phyloP scores from a whole-genome alignment of 1,284 basidiomycete genomes.

The Blastosporella zonata region DNA sequence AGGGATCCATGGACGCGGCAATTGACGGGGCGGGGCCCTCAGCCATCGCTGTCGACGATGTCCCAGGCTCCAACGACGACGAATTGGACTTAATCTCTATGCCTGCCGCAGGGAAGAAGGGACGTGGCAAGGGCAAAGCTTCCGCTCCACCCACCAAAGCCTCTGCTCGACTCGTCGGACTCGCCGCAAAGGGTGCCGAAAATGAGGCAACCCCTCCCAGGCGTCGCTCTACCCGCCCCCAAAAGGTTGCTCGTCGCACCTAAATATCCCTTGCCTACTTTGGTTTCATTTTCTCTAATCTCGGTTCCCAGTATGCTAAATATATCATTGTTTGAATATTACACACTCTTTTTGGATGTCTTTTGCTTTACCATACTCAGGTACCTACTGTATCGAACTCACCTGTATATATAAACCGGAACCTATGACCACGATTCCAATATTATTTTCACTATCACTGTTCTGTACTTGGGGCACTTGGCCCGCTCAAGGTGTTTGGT shows the following conservation, averaged over 20 bases:
- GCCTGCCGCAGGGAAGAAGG: constrained; percentile 4
- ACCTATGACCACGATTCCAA: neutral
- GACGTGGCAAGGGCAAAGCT: constrained; percentile 19
- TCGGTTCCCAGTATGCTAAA: constrained; percentile 1
- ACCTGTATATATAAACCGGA: constrained; percentile 9
- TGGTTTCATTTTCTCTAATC: constrained; percentile 4
- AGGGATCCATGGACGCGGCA: constrained; percentile 23
- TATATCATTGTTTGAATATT: constrained; percentile 5
- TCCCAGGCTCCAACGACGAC: constrained; percentile 13
- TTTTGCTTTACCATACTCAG: constrained; percentile 3
- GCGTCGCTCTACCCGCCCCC: constrained; percentile 22
- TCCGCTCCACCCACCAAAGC: constrained; percentile 11
- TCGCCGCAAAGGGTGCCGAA: constrained; percentile 13
- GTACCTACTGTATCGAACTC: constrained; percentile 3
- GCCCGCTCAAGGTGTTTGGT: too few relatives aligned
- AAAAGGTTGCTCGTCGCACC: constrained; percentile 21
- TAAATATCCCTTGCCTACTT: constrained; percentile 4
- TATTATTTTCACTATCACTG: neutral
- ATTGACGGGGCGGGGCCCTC: constrained; percentile 15
- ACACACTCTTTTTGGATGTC: constrained; percentile 5
- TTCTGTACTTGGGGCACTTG: too few relatives aligned
- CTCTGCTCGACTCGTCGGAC: constrained; percentile 13
- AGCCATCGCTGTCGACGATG: constrained; percentile 4
- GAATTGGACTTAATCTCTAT: neutral
- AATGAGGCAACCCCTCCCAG: constrained; percentile 15